Base-by-base conservation (phyloP, 2,329 filamentous ascomycete genomes). In the Cadophora luteo-olivacea region DNA sequence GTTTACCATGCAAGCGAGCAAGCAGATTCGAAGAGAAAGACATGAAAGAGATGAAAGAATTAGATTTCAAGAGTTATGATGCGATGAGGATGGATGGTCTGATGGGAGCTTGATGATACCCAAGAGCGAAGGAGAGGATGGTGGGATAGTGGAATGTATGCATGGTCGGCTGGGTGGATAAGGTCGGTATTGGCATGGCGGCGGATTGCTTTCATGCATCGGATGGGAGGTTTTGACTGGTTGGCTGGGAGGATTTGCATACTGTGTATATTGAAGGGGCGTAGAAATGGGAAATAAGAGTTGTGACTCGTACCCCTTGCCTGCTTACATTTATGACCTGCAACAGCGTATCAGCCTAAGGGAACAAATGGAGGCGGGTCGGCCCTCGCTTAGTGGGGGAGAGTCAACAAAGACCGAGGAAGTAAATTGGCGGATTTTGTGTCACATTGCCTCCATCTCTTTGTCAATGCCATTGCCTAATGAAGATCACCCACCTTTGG, bases 11-110 rank as follows among this genome's bases (percentile, higher is more conserved):
- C 57, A 25, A 60, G 57, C 33, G 33, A 45, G 57, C 57, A 45
- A 55, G 25, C 25, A 19, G 49, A 25, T 51, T 52, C 16, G 8
- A 25, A 65, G 52, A 16, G 48, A 55, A 25, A 45, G 57, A 54
- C 22, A 54, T 11, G 51, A 45, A 48, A 61, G 58, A 58, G 51
- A 66, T 57, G 61, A 64, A 55, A 41, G 57, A 60, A 38, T 16
- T 66, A 66, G 65, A 66, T 58, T 67, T 49, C 51, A 57, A 48
- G 49, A 58, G 51, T 63, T 49, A 57, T 62, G 65, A 63, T 51
- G 49, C 16, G 52, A 58, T 55, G 51, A 25, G 38, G 55, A n/a
- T 41, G 57, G 36, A 45, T 41, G 33, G 57, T 24, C 41, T 25
- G 36, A 58, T 11, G 54, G 25, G 52, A 65, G 51, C 25, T 54